Evolutionary conservation across 2,329 filamentous ascomycete genomes (phyloP), one percentile per base, ranked within the genome.

Genomic region (Claviceps digitariae): DNA sequence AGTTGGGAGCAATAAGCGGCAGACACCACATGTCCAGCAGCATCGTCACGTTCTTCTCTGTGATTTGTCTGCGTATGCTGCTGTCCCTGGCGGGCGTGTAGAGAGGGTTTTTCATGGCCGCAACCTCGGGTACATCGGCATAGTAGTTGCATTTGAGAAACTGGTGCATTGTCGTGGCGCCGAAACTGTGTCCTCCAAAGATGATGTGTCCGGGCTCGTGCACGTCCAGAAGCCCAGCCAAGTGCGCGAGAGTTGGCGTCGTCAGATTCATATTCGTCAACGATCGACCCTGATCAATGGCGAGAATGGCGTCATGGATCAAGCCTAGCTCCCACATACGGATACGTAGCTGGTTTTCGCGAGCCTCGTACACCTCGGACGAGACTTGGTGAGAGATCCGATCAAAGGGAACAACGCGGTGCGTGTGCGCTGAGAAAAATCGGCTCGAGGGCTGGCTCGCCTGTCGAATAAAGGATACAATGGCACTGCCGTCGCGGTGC

Each of bases 11-110:
- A 43, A 83, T 72, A 29, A 91, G 72, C 0, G 88, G 86, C 58
- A 90, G 76, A 56, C 82, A 83, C 87, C 87, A 94, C 69, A 89
- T 82, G 61, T 95, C 89, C 10, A 94, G 77, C 1, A 94, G 72
- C 54, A 88, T 75, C 1, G 82, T 71, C 0, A 85, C 77, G 9
- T 79, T 86, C 44, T 73, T 70, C 1, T 83, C 75, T 0, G 83
- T 89, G 57, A 94, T 78, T 64, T 91, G 87, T 2, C 66, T 65
- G 43, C 75, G 69, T 25, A 93, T 72, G 0, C 72, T 68, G 0
- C 81, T 83, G 47, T 74, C 69, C 6, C 69, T 63, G 1, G 69
- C 67, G 0, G 86, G 85, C 0, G 66, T 68, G 64, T 84, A 89
- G 0, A 91, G 72, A 0, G 84, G 79, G 27, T 71, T 72, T 50